phyloP scores from a whole-genome alignment of 2,329 filamentous ascomycete species.

The Botryotinia globosa region DNA sequence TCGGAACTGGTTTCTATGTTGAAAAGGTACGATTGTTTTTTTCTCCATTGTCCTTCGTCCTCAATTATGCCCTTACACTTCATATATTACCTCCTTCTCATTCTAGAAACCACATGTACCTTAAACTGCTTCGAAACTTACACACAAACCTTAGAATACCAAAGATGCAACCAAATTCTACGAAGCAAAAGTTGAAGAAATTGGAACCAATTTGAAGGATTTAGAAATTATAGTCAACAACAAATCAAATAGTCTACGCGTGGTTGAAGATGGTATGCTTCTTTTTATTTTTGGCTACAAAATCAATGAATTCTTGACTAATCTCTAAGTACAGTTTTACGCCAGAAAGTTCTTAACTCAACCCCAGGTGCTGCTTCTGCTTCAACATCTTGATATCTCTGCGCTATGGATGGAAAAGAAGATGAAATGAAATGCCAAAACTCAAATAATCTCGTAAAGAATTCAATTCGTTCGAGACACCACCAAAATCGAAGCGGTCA shows the following conservation, averaged over 20 bases:
- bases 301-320: constrained; percentile 20
- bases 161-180: constrained; percentile 66
- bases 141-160: constrained; percentile 43
- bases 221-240: constrained; percentile 65
- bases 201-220: constrained; percentile 63
- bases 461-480: background rate
- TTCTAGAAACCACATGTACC: background rate
- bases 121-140: background rate
- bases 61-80: background rate
- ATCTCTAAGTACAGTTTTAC: constrained; percentile 43
- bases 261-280: constrained; percentile 78
- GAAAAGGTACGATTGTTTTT: constrained; percentile 65
- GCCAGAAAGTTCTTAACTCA: constrained; percentile 50
- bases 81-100: background rate
- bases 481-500: background rate
- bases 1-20: constrained; percentile 91
- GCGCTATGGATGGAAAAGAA: background rate
- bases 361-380: constrained; percentile 40
- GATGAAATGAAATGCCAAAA: constrained; percentile 14
- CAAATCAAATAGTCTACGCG: constrained; percentile 80
- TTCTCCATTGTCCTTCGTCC: background rate
- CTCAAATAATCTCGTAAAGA: constrained; percentile 16
- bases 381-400: constrained; percentile 36
- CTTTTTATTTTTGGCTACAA: constrained; percentile 1
- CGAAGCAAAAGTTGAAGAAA: constrained; percentile 62